These are phyloP conservation scores for Setaria viridis DNA, from an alignment of 202 grass and related monocot species.

Conservation along the genomic window DNA sequence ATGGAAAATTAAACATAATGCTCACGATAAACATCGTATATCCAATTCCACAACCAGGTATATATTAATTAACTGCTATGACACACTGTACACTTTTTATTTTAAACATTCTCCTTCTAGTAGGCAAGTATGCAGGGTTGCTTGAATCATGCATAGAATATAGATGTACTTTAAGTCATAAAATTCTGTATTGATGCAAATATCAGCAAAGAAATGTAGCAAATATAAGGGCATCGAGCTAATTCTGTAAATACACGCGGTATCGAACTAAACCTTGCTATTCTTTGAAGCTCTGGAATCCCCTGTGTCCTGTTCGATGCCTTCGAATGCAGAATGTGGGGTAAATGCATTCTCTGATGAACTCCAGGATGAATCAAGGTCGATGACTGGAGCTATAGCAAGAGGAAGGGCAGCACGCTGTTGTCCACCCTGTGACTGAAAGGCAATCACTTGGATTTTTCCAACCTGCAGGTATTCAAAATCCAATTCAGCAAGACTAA, in stretches of 20 bases:
- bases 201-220: neutral
- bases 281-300: slow-evolving; percentile 71
- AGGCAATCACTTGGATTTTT: slow-evolving; percentile 94
- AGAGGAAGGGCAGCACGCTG: slow-evolving; percentile 51
- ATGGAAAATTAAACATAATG: slow-evolving; percentile 15
- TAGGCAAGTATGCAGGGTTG: neutral
- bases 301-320: slow-evolving; percentile 76
- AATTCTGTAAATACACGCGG: neutral
- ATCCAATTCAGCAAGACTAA: slow-evolving; percentile 39
- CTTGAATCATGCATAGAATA: slow-evolving; percentile 18
- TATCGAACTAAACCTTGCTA: slow-evolving; percentile 63
- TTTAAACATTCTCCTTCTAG: neutral
- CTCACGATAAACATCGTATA: neutral
- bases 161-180: slow-evolving; percentile 2
- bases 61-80: neutral
- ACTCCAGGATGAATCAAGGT: slow-evolving; percentile 64
- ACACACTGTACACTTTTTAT: neutral
- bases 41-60: neutral
- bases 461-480: slow-evolving; percentile 59
- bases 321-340: slow-evolving; percentile 50
- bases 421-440: slow-evolving; percentile 83
- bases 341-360: slow-evolving; percentile 59
- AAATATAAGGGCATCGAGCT: neutral
- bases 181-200: neutral
- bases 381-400: slow-evolving; percentile 60